A percentile compares a stretch with the other conserved stretches of the same genome.
Evolutionary conservation across 2,329 filamentous ascomycete genomes (phyloP).

Genomic region (Nakataea oryzae): DNA sequence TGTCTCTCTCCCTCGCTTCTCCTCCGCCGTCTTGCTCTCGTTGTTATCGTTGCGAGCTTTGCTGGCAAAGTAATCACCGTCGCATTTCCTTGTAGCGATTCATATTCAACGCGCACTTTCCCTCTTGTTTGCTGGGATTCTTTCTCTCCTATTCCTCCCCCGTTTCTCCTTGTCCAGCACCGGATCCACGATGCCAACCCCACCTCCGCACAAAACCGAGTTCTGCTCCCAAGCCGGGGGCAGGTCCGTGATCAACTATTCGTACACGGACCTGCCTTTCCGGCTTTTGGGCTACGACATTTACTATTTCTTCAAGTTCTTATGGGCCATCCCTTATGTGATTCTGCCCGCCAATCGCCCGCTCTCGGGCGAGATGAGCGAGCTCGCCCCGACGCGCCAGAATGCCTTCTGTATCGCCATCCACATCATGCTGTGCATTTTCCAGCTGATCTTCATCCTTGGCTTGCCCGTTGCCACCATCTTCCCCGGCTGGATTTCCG

Average conservation of each 20-base stretch:
- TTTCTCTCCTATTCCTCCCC: neutral
- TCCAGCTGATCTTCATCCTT: slow-evolving; percentile 49
- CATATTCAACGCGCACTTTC: neutral
- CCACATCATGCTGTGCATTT: slow-evolving; percentile 45
- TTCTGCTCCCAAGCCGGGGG: slow-evolving; percentile 51
- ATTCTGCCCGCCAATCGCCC: slow-evolving; percentile 43
- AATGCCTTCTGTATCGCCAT: slow-evolving; percentile 48
- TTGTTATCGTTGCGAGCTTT: neutral
- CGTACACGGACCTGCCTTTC: slow-evolving; percentile 47
- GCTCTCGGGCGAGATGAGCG: slow-evolving; percentile 45
- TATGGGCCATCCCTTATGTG: slow-evolving; percentile 49
- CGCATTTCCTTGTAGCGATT: neutral
- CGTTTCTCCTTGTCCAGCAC: neutral
- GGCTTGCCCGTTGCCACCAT: slow-evolving; percentile 36
- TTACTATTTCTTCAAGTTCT: slow-evolving; percentile 43
- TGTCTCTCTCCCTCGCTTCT: too few relatives aligned
- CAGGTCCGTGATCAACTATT: slow-evolving; percentile 46
- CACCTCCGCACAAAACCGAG: slow-evolving; percentile 21
- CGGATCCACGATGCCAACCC: neutral
- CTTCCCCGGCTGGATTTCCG: slow-evolving; percentile 37
- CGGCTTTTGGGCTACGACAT: slow-evolving; percentile 40
- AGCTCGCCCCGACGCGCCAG: slow-evolving; percentile 46
- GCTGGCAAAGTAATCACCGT: neutral
- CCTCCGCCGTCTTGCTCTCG: neutral
- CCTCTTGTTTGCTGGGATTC: neutral